Base-by-base conservation (phyloP, 2,329 filamentous ascomycete genomes). In the Aspergillus unguis region DNA sequence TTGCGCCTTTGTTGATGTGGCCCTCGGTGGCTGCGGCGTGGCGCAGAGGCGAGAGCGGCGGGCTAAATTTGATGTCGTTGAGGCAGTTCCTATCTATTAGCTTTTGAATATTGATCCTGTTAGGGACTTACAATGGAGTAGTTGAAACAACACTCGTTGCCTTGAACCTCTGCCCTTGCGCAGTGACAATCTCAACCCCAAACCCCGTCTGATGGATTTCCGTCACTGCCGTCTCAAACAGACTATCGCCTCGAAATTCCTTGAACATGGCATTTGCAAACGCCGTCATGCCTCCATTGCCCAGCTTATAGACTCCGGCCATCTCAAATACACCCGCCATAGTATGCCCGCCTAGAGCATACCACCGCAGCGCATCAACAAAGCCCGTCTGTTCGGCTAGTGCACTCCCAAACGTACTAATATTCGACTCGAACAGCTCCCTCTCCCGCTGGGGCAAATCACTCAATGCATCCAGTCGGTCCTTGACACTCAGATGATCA, bases 1-100 rank as follows among this genome's bases (percentile, higher is more conserved):
- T 71, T 3, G 62, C 55, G 5, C 61, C 59, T 11, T 57, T 48
- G 57, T 68, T 70, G 25, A 65, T 59, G 44, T 70, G 65, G 3
- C 63, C 65, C 1, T 44, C 27, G 1, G 46, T 26, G n/a, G 64
- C 55, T 2, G 64, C 68, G 36, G 61, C 54, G 23, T 62, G 56
- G 27, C 61, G 61, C 7, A 65, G 29, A 1, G 57, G 35, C 2
- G 49, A 44, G 1, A 71, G 47, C 2, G 67, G 62, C 29, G 66
- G 66, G 27, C 56, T 33, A 52, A 71, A 71, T 2, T 36, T 17
- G 9, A 70, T 52, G 31, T 59, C 52, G 3, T 10, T 29, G 9
- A 53, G 50, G 27, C 54, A 56, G 26, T 56, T 53, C 10, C 54
- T 43, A 43, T 17, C 26, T 6, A 7, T 43, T 6, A 43, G 40